These are phyloP conservation scores for Paramecium caudatum DNA, from an alignment of 73 alveolate genomes.

Conservation along the genomic window DNA sequence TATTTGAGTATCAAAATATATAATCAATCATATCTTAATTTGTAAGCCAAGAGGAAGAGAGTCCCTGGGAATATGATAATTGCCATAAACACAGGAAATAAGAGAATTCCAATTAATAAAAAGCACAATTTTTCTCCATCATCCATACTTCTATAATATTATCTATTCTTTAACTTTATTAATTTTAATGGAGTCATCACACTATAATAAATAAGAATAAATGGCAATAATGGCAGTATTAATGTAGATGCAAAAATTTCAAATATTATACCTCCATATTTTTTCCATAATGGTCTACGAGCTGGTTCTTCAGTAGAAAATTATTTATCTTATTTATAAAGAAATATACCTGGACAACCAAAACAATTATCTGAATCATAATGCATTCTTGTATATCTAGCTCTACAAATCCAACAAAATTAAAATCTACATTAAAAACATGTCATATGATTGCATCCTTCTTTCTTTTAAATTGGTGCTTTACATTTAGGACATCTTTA, in stretches of 20 bases:
- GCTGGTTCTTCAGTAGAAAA: conserved; percentile 29
- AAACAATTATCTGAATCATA: conserved; percentile 57
- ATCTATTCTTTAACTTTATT: neutral
- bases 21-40: conserved; percentile 63
- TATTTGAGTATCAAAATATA: neutral
- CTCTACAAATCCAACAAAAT: conserved; percentile 66
- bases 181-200: conserved; percentile 47
- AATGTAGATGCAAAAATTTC: conserved; percentile 42
- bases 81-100: conserved; percentile 14
- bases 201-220: conserved; percentile 11
- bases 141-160: neutral
- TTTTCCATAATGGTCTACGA: conserved; percentile 39
- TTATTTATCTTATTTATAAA: neutral
- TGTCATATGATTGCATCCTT: conserved; percentile 67
- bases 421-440: conserved; percentile 42
- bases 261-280: conserved; percentile 50
- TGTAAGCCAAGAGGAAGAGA: neutral
- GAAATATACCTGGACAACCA: conserved; percentile 66
- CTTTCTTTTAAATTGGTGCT: conserved; percentile 61
- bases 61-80: conserved; percentile 41
- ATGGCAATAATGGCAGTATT: conserved; percentile 34
- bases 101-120: neutral
- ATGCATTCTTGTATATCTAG: conserved; percentile 69
- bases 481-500: conserved; percentile 44
- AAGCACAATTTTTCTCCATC: conserved; percentile 33